These are phyloP conservation scores for Ceratocystiopsis sp. DNA, from an alignment of 2,329 filamentous ascomycete genomes.

Conservation along the genomic window DNA sequence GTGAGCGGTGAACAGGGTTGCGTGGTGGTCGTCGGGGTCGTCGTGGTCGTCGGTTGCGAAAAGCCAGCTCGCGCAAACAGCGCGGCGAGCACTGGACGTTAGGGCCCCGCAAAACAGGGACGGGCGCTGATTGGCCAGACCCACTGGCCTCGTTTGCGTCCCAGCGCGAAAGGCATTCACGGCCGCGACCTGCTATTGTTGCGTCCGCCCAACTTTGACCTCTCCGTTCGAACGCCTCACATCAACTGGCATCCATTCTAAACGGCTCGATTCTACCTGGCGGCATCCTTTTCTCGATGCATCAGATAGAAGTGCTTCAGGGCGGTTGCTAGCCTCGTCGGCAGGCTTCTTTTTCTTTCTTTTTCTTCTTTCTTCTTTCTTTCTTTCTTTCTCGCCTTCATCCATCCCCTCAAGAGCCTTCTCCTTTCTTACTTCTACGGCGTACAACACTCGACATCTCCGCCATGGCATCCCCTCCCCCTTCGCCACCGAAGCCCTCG, in stretches of 20 bases:
- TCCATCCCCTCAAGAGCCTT: not conserved
- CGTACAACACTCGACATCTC: no score
- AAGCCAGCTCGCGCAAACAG: not conserved
- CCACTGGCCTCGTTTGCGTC: not conserved
- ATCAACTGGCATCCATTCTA: not conserved
- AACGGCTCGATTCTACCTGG: not conserved
- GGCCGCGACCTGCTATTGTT: not conserved
- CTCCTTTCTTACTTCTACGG: not conserved
- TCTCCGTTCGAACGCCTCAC: no score
- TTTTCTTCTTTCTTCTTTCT: not conserved
- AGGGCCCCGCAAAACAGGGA: no score
- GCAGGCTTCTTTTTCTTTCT: not conserved
- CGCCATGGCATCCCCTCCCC: slow-evolving; percentile 7
- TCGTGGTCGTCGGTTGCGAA: no score
- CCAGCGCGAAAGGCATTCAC: not conserved
- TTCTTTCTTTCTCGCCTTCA: not conserved
- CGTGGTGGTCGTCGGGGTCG: no score
- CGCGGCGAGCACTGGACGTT: no score
- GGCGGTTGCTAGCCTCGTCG: not conserved
- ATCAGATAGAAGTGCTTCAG: not conserved
- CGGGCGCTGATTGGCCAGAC: no score
- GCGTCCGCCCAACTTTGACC: not conserved
- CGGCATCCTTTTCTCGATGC: not conserved
- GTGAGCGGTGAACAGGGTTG: no score
- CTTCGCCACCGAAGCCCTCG: slow-evolving; percentile 5